Percentiles rank a stretch among this genome's conserved stretches.
Evolutionary conservation across 495 filamentous ascomycete genomes (phyloP).

Genomic region (Halenospora varia): DNA sequence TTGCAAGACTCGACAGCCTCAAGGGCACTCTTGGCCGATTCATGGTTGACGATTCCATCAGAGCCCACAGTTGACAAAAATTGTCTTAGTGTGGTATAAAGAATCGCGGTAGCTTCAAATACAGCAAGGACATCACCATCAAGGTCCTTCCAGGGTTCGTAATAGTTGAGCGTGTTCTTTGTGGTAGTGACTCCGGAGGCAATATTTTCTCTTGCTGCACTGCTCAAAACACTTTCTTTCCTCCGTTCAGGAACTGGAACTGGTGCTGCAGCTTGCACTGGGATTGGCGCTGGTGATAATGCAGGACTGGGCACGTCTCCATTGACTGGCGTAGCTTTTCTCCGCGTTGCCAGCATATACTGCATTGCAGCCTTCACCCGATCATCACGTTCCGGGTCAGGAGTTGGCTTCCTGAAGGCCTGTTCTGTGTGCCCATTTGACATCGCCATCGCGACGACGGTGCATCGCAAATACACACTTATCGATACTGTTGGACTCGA

Average conservation of each 20-base stretch:
- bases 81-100: neutral
- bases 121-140: neutral
- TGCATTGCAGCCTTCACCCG: neutral
- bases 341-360: neutral
- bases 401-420: neutral
- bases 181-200: neutral
- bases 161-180: neutral
- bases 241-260: no score
- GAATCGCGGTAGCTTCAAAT: neutral
- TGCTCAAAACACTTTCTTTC: neutral
- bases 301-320: neutral
- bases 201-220: neutral
- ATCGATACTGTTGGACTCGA: neutral
- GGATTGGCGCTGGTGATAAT: neutral
- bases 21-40: neutral
- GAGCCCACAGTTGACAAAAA: neutral
- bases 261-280: no score
- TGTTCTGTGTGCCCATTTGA: neutral
- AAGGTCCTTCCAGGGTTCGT: neutral
- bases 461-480: neutral
- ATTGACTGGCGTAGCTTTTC: neutral
- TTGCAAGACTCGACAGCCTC: neutral
- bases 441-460: neutral
- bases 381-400: neutral
- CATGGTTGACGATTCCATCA: neutral